These are phyloP conservation scores for Aspergillus flavus DNA, from an alignment of 2,329 filamentous ascomycete species.

Conservation along the genomic window DNA sequence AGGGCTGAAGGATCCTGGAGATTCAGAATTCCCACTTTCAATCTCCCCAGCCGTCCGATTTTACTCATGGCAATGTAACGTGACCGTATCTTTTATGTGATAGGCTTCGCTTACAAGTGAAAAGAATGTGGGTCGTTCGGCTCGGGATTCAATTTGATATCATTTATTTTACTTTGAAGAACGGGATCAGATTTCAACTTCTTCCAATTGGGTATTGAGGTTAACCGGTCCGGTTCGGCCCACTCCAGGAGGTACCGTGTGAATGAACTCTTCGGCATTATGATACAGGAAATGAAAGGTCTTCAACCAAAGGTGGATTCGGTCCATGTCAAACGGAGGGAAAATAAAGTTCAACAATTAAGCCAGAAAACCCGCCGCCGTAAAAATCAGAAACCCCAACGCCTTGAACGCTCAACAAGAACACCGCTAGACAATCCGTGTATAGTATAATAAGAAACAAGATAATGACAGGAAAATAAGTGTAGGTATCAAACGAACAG, in stretches of 20 bases:
- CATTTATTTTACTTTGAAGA: not conserved
- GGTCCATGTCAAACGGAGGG: not conserved
- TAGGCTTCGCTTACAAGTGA: not conserved
- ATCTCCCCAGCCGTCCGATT: not conserved
- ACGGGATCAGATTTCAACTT: not conserved
- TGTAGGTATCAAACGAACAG: not conserved
- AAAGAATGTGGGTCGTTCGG: not conserved
- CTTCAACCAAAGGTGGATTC: not conserved
- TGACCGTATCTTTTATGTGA: not conserved
- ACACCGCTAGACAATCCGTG: not conserved
- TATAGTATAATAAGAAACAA: not conserved
- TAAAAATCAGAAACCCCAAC: not conserved
- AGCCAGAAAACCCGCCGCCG: not conserved
- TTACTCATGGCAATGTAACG: not conserved
- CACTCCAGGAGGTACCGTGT: slow-evolving; percentile 7
- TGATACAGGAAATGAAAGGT: not conserved
- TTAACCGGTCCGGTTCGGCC: not conserved
- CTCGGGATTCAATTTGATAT: not conserved
- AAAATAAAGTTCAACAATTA: not conserved
- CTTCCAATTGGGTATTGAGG: not conserved
- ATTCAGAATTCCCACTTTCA: not conserved
- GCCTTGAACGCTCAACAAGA: not conserved
- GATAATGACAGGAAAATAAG: not conserved
- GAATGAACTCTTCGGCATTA: not conserved
- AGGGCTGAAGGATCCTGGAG: not conserved